phyloP scores from a whole-genome alignment of 2,329 filamentous ascomycete species.

The Aspergillus caelatus region DNA sequence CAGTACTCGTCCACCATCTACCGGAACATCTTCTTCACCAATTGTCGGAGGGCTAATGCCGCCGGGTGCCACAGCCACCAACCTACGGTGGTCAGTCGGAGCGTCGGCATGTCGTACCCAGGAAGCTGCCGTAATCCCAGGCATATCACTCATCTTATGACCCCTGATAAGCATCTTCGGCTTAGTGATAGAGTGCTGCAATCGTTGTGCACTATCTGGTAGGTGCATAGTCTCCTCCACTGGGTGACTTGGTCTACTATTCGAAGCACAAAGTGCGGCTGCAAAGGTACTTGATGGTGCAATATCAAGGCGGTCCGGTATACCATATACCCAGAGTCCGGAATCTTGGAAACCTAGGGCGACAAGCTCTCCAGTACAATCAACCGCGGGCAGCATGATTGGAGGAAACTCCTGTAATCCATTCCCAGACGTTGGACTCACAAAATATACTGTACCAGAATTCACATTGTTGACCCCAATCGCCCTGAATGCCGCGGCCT shows the following conservation, averaged over 20 bases:
- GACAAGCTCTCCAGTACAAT: slow-evolving; percentile 70
- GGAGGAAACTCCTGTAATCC: slow-evolving; percentile 64
- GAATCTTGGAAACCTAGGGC: slow-evolving; percentile 72
- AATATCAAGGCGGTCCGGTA: slow-evolving; percentile 72
- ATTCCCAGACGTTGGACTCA: slow-evolving; percentile 59
- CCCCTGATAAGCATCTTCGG: slow-evolving; percentile 73
- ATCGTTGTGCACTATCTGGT: slow-evolving; percentile 31
- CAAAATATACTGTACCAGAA: slow-evolving; percentile 79
- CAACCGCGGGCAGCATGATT: slow-evolving; percentile 69
- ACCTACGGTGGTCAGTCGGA: slow-evolving; percentile 53
- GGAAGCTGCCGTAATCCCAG: slow-evolving; percentile 68
- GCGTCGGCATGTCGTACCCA: slow-evolving; percentile 66
- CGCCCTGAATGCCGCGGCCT: slow-evolving; percentile 76
- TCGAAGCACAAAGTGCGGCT: slow-evolving; percentile 8
- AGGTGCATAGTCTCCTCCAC: slow-evolving; percentile 7
- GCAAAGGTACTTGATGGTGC: slow-evolving; percentile 34
- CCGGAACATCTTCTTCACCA: slow-evolving; percentile 73
- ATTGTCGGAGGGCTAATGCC: slow-evolving; percentile 62
- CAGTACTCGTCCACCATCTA: slow-evolving; percentile 75
- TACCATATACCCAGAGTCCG: slow-evolving; percentile 77
- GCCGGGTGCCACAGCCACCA: slow-evolving; percentile 74
- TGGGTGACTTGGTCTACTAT: background rate
- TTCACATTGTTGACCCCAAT: slow-evolving; percentile 74
- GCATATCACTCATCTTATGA: slow-evolving; percentile 64
- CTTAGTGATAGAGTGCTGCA: slow-evolving; percentile 38